These are phyloP conservation scores for Kockiozyma suomiensis DNA, from an alignment of 805 yeast species.

Conservation along the genomic window DNA sequence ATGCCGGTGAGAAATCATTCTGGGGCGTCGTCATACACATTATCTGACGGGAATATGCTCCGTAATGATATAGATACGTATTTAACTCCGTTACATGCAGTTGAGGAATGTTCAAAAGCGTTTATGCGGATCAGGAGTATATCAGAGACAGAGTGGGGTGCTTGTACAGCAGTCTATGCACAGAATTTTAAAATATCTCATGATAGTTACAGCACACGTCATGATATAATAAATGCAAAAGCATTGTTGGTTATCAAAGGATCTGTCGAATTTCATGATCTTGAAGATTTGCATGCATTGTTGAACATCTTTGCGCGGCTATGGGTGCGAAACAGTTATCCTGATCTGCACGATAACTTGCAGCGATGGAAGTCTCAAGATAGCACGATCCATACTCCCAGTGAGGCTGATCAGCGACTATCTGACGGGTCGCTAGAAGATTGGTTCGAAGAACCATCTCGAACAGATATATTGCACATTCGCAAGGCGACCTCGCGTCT, in stretches of 20 bases:
- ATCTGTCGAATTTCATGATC: not conserved
- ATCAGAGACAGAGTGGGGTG: not conserved
- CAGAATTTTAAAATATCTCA: not conserved
- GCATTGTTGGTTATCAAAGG: not conserved
- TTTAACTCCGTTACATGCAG: not conserved
- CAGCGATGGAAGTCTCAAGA: not conserved
- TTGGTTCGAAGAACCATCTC: not conserved
- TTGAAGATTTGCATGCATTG: slow-evolving; percentile 48
- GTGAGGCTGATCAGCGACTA: not conserved
- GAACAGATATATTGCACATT: no score
- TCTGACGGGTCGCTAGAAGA: not conserved
- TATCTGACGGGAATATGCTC: not conserved
- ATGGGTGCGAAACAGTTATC: not conserved
- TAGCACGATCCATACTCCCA: not conserved
- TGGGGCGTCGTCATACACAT: not conserved
- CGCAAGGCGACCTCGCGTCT: not conserved
- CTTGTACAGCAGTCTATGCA: not conserved
- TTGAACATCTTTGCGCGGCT: slow-evolving; percentile 49
- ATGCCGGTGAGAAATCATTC: not conserved
- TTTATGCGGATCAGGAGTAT: not conserved
- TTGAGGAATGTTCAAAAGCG: not conserved
- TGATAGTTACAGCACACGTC: not conserved
- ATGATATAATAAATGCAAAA: not conserved
- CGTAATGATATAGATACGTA: not conserved
- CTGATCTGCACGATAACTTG: not conserved